Percentiles rank a stretch among this genome's conserved stretches.
Evolutionary conservation across 1,139 yeast genomes (phyloP).

Genomic region (Saccharomyces hybrid): DNA sequence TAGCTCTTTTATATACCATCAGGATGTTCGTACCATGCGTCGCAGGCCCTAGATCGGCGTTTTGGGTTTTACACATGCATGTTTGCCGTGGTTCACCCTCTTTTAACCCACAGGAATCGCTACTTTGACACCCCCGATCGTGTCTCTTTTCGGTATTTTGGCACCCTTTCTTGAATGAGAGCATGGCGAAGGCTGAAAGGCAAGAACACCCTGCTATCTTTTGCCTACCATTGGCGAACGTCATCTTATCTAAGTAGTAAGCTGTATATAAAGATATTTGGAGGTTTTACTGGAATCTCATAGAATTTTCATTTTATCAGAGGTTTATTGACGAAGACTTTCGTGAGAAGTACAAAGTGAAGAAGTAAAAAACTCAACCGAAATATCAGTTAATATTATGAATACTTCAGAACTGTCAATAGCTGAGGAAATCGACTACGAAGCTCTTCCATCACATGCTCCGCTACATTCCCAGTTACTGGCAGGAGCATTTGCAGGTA

Average conservation of each 20-base stretch:
- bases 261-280: background rate
- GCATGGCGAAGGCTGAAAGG: background rate
- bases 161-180: background rate
- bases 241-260: background rate
- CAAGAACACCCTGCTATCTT: background rate
- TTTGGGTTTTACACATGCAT: background rate
- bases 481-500: constrained; percentile 98
- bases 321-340: background rate
- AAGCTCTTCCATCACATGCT: constrained; percentile 83
- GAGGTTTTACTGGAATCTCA: background rate
- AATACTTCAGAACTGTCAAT: constrained; percentile 12
- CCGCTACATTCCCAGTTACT: constrained; percentile 71
- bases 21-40: background rate
- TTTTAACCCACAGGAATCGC: background rate
- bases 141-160: background rate
- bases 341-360: background rate
- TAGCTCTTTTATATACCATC: background rate
- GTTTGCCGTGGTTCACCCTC: background rate
- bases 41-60: background rate
- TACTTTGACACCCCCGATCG: constrained; percentile 1
- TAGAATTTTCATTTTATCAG: background rate
- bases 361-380: background rate
- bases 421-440: constrained; percentile 60
- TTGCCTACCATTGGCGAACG: background rate
- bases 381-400: constrained; percentile 4